Evolutionary conservation across 176 grass and related monocot species (phyloP).

Genomic region (Areca catechu): DNA sequence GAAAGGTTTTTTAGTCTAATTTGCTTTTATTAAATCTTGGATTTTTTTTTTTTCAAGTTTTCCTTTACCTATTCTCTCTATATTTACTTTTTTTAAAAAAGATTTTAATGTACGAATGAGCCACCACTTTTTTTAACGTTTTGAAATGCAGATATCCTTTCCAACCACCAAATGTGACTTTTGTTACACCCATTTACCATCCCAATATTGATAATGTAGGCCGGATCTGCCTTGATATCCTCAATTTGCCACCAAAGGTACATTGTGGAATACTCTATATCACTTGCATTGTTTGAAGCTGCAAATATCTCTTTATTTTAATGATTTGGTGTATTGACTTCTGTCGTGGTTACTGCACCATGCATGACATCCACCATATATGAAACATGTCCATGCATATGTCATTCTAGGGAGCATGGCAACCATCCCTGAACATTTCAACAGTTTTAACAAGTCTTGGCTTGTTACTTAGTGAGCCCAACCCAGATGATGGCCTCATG

Average conservation of each 20-base stretch:
- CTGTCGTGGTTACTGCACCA: no score
- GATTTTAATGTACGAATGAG: no score
- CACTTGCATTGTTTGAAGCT: no score
- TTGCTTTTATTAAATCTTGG: background rate
- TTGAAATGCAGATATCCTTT: slow-evolving; percentile 75
- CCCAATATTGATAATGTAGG: slow-evolving; percentile 95
- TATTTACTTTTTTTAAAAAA: no score
- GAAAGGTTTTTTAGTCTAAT: slow-evolving; percentile 42
- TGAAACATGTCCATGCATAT: slow-evolving; percentile 12
- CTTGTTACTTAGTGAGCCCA: slow-evolving; percentile 62
- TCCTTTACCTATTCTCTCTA: background rate
- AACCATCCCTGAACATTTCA: slow-evolving; percentile 80
- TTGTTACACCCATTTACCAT: slow-evolving; percentile 87
- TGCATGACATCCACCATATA: background rate
- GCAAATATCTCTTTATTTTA: no score
- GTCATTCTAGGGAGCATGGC: slow-evolving; percentile 61
- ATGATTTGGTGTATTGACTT: no score
- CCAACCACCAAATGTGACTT: slow-evolving; percentile 78
- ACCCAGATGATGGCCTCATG: slow-evolving; percentile 85
- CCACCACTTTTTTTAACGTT: background rate
- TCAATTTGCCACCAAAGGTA: slow-evolving; percentile 94
- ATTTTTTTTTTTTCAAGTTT: background rate
- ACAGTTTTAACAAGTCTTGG: slow-evolving; percentile 75
- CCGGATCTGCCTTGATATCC: slow-evolving; percentile 91
- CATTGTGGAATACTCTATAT: background rate